phyloP scores from a whole-genome alignment of 805 yeast species.

The Suhomyces xylopsoci region DNA sequence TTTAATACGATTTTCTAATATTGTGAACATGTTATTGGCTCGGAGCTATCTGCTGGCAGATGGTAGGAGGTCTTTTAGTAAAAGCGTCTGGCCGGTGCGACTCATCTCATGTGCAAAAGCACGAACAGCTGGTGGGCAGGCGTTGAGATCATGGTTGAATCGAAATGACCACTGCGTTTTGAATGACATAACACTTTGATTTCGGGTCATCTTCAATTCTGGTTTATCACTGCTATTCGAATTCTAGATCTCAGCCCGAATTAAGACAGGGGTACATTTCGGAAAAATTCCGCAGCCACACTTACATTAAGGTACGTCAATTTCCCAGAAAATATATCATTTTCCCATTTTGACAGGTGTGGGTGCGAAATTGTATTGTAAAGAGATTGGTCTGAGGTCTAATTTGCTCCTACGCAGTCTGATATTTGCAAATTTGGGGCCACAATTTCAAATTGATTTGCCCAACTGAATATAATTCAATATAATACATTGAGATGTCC shows the following conservation, averaged over 20 bases:
- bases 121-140: neutral
- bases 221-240: no score
- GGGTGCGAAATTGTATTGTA: neutral
- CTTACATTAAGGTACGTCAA: neutral
- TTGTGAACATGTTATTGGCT: no score
- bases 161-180: no score
- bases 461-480: neutral
- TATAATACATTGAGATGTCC: neutral
- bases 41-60: no score
- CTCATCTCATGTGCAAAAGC: neutral
- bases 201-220: no score
- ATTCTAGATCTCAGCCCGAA: no score
- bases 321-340: neutral
- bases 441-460: neutral
- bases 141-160: no score
- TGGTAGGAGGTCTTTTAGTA: no score
- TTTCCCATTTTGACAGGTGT: neutral
- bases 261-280: neutral
- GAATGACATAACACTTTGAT: no score
- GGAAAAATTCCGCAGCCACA: neutral
- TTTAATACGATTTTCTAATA: no score
- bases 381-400: neutral
- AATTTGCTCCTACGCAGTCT: neutral
- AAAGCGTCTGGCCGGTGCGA: neutral
- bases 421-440: neutral